Evolutionary conservation across 2,329 filamentous ascomycete species (phyloP).

Genomic region (Didymella arachidicola): DNA sequence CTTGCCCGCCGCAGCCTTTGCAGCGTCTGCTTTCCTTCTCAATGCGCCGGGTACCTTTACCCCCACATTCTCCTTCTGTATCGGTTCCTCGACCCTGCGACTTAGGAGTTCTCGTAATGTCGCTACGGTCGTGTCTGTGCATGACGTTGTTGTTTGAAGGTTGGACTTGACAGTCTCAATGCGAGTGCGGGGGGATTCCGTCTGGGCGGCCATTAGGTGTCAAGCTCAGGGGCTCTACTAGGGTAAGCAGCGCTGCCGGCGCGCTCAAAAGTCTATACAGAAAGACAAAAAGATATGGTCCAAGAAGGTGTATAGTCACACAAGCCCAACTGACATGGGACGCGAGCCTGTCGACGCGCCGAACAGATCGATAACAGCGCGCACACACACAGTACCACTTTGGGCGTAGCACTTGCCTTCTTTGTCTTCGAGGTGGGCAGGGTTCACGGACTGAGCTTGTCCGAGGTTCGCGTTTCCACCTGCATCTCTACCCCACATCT

Average conservation of each 20-base stretch:
- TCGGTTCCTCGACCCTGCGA: conserved; percentile 43
- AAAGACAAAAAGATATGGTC: conserved; percentile 15
- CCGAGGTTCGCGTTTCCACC: conserved; percentile 5
- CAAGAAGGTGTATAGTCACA: conserved; percentile 14
- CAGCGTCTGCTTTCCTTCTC: conserved; percentile 44
- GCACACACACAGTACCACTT: conserved; percentile 13
- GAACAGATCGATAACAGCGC: conserved; percentile 22
- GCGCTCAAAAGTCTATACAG: conserved; percentile 16
- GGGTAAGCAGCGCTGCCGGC: conserved; percentile 18
- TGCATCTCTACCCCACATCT: conserved; percentile 18
- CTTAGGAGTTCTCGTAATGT: conserved; percentile 57
- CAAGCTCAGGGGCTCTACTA: conserved; percentile 19
- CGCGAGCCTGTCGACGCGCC: conserved; percentile 12
- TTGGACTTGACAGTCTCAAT: conserved; percentile 59
- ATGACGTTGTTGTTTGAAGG: conserved; percentile 58
- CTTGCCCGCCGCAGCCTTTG: conserved; percentile 36
- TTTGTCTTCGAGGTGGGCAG: neutral
- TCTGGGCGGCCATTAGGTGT: conserved; percentile 40
- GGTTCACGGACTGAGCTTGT: conserved; percentile 4
- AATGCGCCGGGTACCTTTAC: conserved; percentile 36
- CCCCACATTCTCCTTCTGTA: conserved; percentile 44
- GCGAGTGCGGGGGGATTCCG: conserved; percentile 52
- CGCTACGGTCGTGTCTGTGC: conserved; percentile 56
- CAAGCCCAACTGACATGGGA: conserved; percentile 10
- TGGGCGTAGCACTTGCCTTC: conserved; percentile 1